Base-by-base conservation (phyloP, 805 yeast genomes). In the Kazachstania bromeliacearum region DNA sequence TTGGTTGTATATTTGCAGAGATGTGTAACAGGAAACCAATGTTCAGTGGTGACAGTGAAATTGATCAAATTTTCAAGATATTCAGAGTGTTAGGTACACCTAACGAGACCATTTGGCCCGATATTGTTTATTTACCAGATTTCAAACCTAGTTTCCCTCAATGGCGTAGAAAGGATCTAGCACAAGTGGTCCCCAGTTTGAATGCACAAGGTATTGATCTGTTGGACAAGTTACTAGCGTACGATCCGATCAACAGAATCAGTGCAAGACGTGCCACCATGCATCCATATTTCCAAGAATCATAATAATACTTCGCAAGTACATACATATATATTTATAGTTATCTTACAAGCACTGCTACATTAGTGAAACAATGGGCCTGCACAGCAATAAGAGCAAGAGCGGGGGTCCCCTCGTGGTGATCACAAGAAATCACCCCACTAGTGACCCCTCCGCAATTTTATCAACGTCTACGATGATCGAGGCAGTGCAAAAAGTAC, bases 1-100 rank as follows among this genome's bases (percentile, higher is more conserved):
- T 95, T 12, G 98, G 98, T 12, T 92, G 98, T 63, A 92, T 92
- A 37, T 73, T 92, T 58, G 97, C 96, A 3, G 98, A 92, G 56
- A 89, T 92, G 97, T 81, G 92, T 54, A 84, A 95, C n/a, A 95
- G 98, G 22, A 80, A 89, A 52, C 97, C 98, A 1, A 66, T 92
- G 35, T 92, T 92, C 61, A 95, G 97, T 15, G 98, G 98, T 22
- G 78, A 89, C 9, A 85, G 95, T 28, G 94, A 89, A 60, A 96
- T 92, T 38, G 98, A 92, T 62, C 97, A 92, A 61, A 70, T 92
- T 49, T 73, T 80, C 60, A 84, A 85, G 56, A 92, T 92, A 35
- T 92, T 92, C 66, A 76, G 94, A 56, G 68, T 88, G 18, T 77
- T 92, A 82, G 98, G 98, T 16, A 92, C 98, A 2, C 98, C 98